Evolutionary conservation across 2,329 filamentous ascomycete genomes (phyloP).

Genomic region (Aspergillus sp.): DNA sequence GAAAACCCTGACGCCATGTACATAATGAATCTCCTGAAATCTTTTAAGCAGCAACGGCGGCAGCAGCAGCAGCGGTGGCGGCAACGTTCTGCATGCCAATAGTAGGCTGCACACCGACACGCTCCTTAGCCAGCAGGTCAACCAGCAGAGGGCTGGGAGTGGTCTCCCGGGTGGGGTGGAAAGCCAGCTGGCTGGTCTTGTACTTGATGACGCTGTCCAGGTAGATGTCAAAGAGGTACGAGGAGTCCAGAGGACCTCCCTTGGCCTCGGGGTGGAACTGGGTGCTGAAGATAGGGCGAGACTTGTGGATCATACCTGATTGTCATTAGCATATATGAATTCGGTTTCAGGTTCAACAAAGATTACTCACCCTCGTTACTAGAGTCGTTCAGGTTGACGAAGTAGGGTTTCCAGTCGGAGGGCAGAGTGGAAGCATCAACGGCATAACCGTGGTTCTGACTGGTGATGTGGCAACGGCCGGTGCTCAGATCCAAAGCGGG

Average conservation of each 20-base stretch:
- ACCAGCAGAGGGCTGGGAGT: slow-evolving; percentile 83
- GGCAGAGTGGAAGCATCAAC: slow-evolving; percentile 82
- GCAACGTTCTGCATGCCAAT: slow-evolving; percentile 52
- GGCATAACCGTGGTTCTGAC: slow-evolving; percentile 97
- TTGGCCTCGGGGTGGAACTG: slow-evolving; percentile 99
- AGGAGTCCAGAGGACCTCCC: slow-evolving; percentile 92
- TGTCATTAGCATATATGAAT: not conserved
- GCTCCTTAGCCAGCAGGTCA: slow-evolving; percentile 88
- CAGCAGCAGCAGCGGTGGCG: slow-evolving; percentile 32
- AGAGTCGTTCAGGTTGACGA: slow-evolving; percentile 96
- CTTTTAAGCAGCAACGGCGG: slow-evolving; percentile 15
- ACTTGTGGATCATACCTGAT: slow-evolving; percentile 79
- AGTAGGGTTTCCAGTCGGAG: slow-evolving; percentile 93
- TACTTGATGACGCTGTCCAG: slow-evolving; percentile 84
- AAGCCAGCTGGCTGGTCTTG: slow-evolving; percentile 77
- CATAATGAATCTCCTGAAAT: slow-evolving; percentile 11
- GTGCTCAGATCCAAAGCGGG: slow-evolving; percentile 92
- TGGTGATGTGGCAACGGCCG: slow-evolving; percentile 96
- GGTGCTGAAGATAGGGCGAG: slow-evolving; percentile 93
- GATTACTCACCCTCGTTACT: slow-evolving; percentile 74
- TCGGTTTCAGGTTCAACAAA: not conserved
- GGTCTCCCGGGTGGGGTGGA: slow-evolving; percentile 73
- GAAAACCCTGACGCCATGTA: slow-evolving; percentile 13
- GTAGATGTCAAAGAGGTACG: slow-evolving; percentile 96
- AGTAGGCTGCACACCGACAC: slow-evolving; percentile 80